Conservation (phyloP, 352 stramenopile species). For the Globisporangium cystogenes region DNA sequence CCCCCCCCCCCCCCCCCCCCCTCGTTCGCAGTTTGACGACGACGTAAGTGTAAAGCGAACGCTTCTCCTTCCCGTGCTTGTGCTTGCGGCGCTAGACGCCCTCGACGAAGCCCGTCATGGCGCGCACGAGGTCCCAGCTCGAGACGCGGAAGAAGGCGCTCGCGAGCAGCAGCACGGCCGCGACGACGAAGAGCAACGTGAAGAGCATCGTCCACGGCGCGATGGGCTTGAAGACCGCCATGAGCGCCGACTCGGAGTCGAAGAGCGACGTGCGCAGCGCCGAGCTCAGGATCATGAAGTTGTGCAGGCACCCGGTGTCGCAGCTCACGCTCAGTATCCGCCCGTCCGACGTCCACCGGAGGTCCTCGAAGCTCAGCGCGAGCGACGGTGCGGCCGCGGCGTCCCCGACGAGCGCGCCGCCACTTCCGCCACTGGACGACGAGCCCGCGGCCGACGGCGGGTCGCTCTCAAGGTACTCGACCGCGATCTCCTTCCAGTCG, state of each 20-base stretch:
- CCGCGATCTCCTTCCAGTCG: slow-evolving; percentile 84
- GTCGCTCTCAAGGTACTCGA: slow-evolving; percentile 70
- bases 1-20: too few relatives aligned
- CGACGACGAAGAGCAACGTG: slow-evolving; percentile 48
- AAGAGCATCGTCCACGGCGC: slow-evolving; percentile 55
- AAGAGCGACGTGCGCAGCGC: slow-evolving; percentile 55
- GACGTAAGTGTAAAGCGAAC: too few relatives aligned
- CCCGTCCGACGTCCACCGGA: slow-evolving; percentile 87
- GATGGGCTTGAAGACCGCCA: slow-evolving; percentile 56
- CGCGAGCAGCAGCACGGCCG: slow-evolving; percentile 34
- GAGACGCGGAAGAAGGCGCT: slow-evolving; percentile 48
- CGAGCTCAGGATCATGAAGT: slow-evolving; percentile 82
- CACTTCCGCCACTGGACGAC: slow-evolving; percentile 5
- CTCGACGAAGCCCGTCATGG: slow-evolving; percentile 62
- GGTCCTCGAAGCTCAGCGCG: slow-evolving; percentile 52
- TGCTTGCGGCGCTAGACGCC: slow-evolving; percentile 13
- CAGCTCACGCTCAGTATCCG: slow-evolving; percentile 88
- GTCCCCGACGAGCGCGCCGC: not conserved
- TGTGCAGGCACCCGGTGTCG: slow-evolving; percentile 82
- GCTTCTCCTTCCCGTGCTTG: too few relatives aligned
- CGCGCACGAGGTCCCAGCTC: slow-evolving; percentile 44
- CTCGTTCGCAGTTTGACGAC: too few relatives aligned
- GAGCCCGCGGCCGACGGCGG: slow-evolving; percentile 5
- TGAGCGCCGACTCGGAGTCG: slow-evolving; percentile 49
- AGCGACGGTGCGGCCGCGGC: slow-evolving; percentile 10